A percentile compares a stretch with the other conserved stretches of the same genome.
phyloP scores from a whole-genome alignment of 805 yeast genomes.

The Candida glaebosa region DNA sequence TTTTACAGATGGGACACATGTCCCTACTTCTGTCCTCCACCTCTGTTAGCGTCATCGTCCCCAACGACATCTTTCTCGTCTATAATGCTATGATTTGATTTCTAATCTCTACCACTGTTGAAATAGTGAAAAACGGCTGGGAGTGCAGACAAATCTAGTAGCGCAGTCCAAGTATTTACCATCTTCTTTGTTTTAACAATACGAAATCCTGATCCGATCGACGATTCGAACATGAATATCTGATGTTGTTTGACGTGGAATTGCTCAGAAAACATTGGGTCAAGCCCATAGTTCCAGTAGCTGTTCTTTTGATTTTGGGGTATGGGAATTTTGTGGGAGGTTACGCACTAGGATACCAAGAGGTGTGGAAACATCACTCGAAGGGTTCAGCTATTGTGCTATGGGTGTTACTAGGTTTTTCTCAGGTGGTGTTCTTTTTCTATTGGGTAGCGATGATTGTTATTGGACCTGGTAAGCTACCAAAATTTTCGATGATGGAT shows the following conservation, averaged over 20 bases:
- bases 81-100: neutral
- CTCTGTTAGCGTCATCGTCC: constrained; percentile 1
- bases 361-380: constrained; percentile 26
- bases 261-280: constrained; percentile 1
- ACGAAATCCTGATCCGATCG: neutral
- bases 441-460: constrained; percentile 45
- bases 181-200: neutral
- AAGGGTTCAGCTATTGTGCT: constrained; percentile 33
- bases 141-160: too few species aligned
- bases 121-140: too few species aligned
- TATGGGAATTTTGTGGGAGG: constrained; percentile 44
- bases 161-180: too few species aligned
- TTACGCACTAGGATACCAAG: constrained; percentile 43
- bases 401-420: constrained; percentile 27
- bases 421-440: constrained; percentile 15
- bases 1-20: constrained; percentile 96
- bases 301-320: constrained; percentile 26
- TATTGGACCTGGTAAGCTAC: constrained; percentile 58
- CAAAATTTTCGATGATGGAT: constrained; percentile 34
- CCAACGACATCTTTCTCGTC: constrained; percentile 1
- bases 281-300: constrained; percentile 24
- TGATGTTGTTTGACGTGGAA: constrained; percentile 4
- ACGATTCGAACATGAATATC: too few species aligned
- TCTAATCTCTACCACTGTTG: neutral
- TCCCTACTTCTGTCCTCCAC: constrained; percentile 57